Evolutionary conservation across 495 filamentous ascomycete genomes (phyloP).

Genomic region (Neurospora sp.): DNA sequence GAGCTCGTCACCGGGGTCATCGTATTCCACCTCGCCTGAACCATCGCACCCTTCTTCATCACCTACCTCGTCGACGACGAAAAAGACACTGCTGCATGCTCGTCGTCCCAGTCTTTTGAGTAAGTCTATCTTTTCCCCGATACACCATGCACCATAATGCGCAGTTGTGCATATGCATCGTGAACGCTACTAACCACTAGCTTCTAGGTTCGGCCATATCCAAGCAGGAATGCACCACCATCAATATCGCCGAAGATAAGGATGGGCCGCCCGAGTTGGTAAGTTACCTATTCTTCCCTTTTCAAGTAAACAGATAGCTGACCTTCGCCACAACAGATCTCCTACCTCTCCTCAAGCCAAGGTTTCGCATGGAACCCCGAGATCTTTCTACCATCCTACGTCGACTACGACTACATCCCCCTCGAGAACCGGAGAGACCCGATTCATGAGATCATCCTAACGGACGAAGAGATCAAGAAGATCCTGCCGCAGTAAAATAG

Average conservation of each 20-base stretch:
- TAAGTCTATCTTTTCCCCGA: conserved; percentile 18
- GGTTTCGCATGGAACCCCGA: conserved; percentile 67
- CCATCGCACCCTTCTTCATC: conserved; percentile 23
- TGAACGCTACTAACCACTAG: conserved; percentile 10
- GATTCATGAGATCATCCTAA: conserved; percentile 56
- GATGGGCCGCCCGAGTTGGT: conserved; percentile 55
- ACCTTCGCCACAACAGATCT: conserved; percentile 40
- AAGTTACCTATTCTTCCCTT: conserved; percentile 16
- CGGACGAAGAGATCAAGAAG: conserved; percentile 50
- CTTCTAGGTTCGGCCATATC: conserved; percentile 48
- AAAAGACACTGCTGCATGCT: conserved; percentile 35
- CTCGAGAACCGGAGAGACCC: conserved; percentile 58
- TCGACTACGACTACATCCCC: conserved; percentile 46
- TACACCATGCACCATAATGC: too few species aligned
- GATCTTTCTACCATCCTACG: conserved; percentile 47
- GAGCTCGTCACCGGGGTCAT: conserved; percentile 38
- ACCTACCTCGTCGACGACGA: conserved; percentile 20
- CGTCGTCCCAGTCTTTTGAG: conserved; percentile 46
- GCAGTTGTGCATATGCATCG: not conserved
- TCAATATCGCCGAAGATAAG: conserved; percentile 55
- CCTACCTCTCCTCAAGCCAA: conserved; percentile 57
- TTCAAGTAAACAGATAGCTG: not conserved
- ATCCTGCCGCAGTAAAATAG: conserved; percentile 40
- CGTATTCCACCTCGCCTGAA: conserved; percentile 42
- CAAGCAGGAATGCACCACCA: conserved; percentile 56